Base-by-base conservation (phyloP, 768 basidiomycete genomes). In the Termitomyces sp. region DNA sequence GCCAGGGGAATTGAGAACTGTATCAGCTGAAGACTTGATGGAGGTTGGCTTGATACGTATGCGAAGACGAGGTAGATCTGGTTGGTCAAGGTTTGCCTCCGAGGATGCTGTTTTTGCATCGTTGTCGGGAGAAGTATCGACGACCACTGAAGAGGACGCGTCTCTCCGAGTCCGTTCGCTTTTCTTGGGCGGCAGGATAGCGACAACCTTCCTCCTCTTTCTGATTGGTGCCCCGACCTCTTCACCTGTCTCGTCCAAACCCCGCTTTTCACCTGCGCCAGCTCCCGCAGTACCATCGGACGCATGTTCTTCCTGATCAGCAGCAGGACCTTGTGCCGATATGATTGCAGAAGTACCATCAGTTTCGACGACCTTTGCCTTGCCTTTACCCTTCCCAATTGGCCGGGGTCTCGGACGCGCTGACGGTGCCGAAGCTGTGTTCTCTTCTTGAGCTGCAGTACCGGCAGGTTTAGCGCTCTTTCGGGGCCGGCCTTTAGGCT, bases 321-420 rank as follows among this genome's bases (percentile, higher is more conserved):
- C 20, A 28, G 34, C 8, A 28, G 16, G 8, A 18, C 13, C 34
- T 33, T 12, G 13, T 15, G 46, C 26, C 22, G 16, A 29, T 7
- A 28, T 12, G 18, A 12, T 10, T 37, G 26, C 24, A 47, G 55
- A 26, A 8, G 26, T 39, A 42, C 24, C 50, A 36, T 29, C 41
- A 26, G 48, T 42, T 41, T 60, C 62, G 29, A n/a, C 45, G 37
- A 50, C 62, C 36, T 61, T 63, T 26, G 49, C 64, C 61, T 68
- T 71, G 16, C 65, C 60, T 51, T 66, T 67, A 24, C 56, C 54
- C 49, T 63, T 61, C 26, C 52, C 61, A 36, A 65, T 61, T 28
- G 66, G 65, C 28, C 65, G 59, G 31, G 68, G 60, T 61, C 50
- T 60, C 33, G 60, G 60, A 36, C 58, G 63, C 10, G 50, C 24